These are phyloP conservation scores for Kregervanrija fluxuum DNA, from an alignment of 805 yeast genomes.

Conservation along the genomic window DNA sequence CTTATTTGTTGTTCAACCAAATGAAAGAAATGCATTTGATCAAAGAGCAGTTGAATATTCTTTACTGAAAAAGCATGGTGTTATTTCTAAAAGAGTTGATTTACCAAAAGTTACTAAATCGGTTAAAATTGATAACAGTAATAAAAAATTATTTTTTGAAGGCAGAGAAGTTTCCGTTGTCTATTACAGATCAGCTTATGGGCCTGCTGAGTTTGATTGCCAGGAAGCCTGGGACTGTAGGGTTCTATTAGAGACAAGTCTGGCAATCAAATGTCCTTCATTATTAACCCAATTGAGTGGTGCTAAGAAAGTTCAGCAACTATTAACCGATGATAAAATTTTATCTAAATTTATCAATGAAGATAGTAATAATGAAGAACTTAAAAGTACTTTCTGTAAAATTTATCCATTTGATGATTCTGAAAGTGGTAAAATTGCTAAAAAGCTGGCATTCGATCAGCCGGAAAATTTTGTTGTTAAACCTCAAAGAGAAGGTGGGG, in stretches of 20 bases:
- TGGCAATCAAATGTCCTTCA: conserved; percentile 89
- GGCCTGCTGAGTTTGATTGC: conserved; percentile 68
- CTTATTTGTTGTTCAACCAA: conserved; percentile 73
- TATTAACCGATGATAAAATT: conserved; percentile 52
- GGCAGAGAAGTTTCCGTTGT: conserved; percentile 78
- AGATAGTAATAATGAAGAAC: conserved; percentile 13
- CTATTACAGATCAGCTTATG: conserved; percentile 85
- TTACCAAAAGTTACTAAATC: conserved; percentile 47
- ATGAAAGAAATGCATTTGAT: conserved; percentile 86
- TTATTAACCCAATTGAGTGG: conserved; percentile 87
- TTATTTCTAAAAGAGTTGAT: conserved; percentile 60
- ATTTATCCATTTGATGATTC: conserved; percentile 82
- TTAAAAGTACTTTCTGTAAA: conserved; percentile 66
- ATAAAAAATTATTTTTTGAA: conserved; percentile 45
- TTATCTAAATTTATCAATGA: conserved; percentile 40
- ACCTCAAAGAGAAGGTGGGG: conserved; percentile 99
- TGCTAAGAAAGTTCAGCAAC: conserved; percentile 88
- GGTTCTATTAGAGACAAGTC: conserved; percentile 58
- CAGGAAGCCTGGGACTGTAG: conserved; percentile 76
- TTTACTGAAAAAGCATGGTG: conserved; percentile 46
- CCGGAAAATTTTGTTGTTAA: conserved; percentile 79
- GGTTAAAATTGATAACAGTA: conserved; percentile 35
- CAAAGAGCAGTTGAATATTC: conserved; percentile 79
- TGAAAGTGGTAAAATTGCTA: conserved; percentile 53
- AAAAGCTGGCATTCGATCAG: conserved; percentile 52